These are phyloP conservation scores for Mrakia frigida DNA, from an alignment of 768 basidiomycete species.

Conservation along the genomic window DNA sequence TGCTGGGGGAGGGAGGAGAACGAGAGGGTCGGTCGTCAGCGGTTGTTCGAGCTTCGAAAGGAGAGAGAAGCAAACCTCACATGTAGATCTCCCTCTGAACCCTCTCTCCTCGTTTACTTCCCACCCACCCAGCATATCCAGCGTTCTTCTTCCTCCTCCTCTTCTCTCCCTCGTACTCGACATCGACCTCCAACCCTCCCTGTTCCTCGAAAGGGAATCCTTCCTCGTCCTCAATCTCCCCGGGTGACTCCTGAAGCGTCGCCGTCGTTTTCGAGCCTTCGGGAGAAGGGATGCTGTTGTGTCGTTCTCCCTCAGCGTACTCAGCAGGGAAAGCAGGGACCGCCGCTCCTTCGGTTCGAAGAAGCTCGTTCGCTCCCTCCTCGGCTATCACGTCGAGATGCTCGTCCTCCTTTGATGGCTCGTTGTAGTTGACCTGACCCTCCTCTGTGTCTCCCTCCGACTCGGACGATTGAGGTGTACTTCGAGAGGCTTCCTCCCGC, in stretches of 20 bases:
- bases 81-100: conserved; percentile 33
- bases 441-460: no score
- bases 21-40: background rate
- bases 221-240: conserved; percentile 7
- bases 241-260: background rate
- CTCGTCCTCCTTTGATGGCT: background rate
- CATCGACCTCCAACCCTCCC: background rate
- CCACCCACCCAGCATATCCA: conserved; percentile 27
- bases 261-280: background rate
- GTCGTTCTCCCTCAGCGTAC: conserved; percentile 16
- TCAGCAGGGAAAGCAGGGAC: background rate
- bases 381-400: conserved; percentile 14
- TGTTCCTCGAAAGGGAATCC: conserved; percentile 6
- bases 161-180: conserved; percentile 22
- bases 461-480: no score
- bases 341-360: conserved; percentile 17
- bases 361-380: conserved; percentile 12
- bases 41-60: background rate
- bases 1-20: background rate
- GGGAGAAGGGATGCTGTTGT: background rate
- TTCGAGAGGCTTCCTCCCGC: background rate
- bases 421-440: background rate
- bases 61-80: background rate
- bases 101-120: conserved; percentile 30
- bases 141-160: background rate